phyloP scores from a whole-genome alignment of 345 rosid genomes.

The Sonneratia alba region DNA sequence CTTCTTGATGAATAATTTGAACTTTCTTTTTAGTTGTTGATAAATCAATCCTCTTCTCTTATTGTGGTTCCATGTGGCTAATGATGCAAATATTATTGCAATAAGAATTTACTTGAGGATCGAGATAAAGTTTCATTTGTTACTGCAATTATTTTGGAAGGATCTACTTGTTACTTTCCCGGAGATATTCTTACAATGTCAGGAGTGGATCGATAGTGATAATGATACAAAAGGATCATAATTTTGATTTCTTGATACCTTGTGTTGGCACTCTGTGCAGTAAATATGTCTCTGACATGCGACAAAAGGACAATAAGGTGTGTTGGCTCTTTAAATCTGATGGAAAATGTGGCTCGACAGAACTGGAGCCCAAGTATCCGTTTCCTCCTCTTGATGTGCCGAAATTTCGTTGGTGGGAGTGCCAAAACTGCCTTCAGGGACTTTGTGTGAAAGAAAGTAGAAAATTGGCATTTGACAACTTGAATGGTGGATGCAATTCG shows the following conservation, averaged over 20 bases:
- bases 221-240: not conserved
- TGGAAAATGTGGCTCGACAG: not conserved
- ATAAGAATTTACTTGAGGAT: not conserved
- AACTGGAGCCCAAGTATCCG: conserved; percentile 4
- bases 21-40: not conserved
- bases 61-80: not conserved
- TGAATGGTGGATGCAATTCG: conserved; percentile 5
- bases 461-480: not conserved
- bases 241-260: not conserved
- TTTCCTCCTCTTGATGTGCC: conserved; percentile 18
- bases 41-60: not conserved
- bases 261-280: conserved; percentile 6
- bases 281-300: conserved; percentile 21
- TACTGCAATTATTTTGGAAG: not conserved
- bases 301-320: conserved; percentile 9
- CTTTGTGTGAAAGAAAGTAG: conserved; percentile 4
- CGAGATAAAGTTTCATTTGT: not conserved
- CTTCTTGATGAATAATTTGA: not conserved
- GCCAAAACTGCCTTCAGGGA: conserved; percentile 11
- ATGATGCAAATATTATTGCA: not conserved
- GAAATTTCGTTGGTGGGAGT: conserved; percentile 17
- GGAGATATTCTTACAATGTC: not conserved
- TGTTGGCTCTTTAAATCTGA: conserved; percentile 14
- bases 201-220: not conserved
- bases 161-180: not conserved